Evolutionary conservation across 352 stramenopile species (phyloP), one percentile per base, ranked within the genome.

Genomic region (Phytophthora lateralis): DNA sequence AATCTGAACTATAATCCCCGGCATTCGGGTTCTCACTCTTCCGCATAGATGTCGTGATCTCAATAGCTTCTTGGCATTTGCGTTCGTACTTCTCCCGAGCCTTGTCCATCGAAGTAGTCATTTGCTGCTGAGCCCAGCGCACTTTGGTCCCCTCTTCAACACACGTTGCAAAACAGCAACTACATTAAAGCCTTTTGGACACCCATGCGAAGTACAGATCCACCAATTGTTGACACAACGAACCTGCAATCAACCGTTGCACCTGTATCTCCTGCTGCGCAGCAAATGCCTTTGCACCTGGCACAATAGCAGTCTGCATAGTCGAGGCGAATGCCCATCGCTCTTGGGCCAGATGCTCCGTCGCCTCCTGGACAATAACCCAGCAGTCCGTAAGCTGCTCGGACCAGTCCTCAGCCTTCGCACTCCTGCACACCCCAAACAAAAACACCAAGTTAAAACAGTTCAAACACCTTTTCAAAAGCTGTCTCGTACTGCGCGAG

Each of bases 81-180:
- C 75, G 76, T 37, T 93, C 80, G 70, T 95, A 95, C 46, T 89
- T 89, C 30, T 91, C 83, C 63, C 84, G 88, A 18, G 82, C 78
- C 47, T 87, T 90, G 2, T 89, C 72, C 69, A 89, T 67, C 10
- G 80, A 76, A n/a, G 71, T 55, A 14, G 61, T 45, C 67, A 88
- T 87, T 46, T 91, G 82, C 21, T 88, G 63, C 43, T 90, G 75
- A 1, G 79, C 80, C 24, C 63, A 82, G 10, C 82, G 80, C 49
- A 91, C 71, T 46, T 92, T 92, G 0, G 71, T 86, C 3, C 85
- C 85, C 76, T 94, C 85, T 91, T 51, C 20, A 47, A 37, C 4
- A 18, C 11, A 42, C 26, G 30, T 11, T 38, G 49, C 24, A 21
- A 65, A 59, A 52, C 4, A 17, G 34, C n/a, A 45, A 54, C 26